Base-by-base conservation (phyloP, 2,329 filamentous ascomycete genomes). In the Cordyceps pruinosa region DNA sequence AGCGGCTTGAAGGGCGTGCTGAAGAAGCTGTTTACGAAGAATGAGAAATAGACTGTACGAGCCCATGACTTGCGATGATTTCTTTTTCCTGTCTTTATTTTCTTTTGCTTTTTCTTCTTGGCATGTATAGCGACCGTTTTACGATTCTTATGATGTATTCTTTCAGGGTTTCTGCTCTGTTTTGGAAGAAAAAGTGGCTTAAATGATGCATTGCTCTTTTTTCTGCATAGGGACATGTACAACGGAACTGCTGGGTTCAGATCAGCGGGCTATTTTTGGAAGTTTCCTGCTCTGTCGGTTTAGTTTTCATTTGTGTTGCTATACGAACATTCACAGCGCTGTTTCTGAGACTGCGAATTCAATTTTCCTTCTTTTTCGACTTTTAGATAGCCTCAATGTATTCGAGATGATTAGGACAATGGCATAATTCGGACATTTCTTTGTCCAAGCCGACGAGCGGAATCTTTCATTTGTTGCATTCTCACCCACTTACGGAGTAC, bases 1-100 rank as follows among this genome's bases (percentile, higher is more conserved):
- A 61, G 64, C 35, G 66, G 67, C 28, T 64, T 69, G 52, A 69
- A 67, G 61, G 63, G 61, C 32, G 65, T 64, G 39, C 65, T 69
- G 57, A 69, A 69, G 66, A 68, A 66, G 59, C 53, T 69, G 50
- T 69, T 69, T 56, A 59, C 62, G 21, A 59, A 61, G 49, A 58
- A 52, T 64, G 57, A 65, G 49, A 56, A 55, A 41, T 56, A 59
- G 34, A 35, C 53, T 52, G 35, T 53, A 54, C 32, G 48, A 61
- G 39, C 8, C 32, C 19, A 48, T 19, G 57, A 59, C 48, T n/a
- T n/a, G 44, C 21, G 47, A 63, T 51, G 52, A 41, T 45, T 26
- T 54, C 34, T 28, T 9, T 37, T 58, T n/a, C n/a, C n/a, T n/a
- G n/a, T n/a, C n/a, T n/a, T n/a, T n/a, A n/a, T n/a, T n/a, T n/a